phyloP scores from a whole-genome alignment of 257 asterid genomes.

The Solanum tarapatanum region DNA sequence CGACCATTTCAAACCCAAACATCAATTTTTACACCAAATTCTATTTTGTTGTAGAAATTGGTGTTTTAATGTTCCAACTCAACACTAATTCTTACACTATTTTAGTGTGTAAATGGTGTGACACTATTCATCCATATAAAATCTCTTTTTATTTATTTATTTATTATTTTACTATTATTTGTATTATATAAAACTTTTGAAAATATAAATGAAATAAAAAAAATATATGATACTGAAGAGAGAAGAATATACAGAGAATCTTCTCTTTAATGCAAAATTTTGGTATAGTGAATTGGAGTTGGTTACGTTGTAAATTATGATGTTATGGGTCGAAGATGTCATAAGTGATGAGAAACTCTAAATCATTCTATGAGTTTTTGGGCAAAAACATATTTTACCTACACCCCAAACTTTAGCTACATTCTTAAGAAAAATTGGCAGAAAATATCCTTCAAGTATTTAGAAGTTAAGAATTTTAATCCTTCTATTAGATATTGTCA shows the following conservation, averaged over 20 bases:
- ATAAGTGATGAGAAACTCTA: not conserved
- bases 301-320: not conserved
- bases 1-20: not conserved
- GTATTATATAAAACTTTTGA: not conserved
- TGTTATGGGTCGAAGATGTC: not conserved
- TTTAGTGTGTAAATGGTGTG: not conserved
- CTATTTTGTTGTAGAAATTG: no score
- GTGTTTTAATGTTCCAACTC: not conserved
- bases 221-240: not conserved
- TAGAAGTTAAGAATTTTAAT: not conserved
- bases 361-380: not conserved
- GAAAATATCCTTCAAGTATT: not conserved
- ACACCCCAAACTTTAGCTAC: not conserved
- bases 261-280: not conserved
- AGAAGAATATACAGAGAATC: not conserved
- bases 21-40: not conserved
- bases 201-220: not conserved
- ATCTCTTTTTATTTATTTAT: not conserved
- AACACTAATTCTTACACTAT: not conserved
- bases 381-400: not conserved
- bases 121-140: not conserved
- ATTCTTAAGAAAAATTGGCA: not conserved
- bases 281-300: not conserved
- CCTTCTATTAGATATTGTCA: not conserved
- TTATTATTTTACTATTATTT: no score